Base-by-base conservation (phyloP, 2,329 filamentous ascomycete genomes). In the Drechslerella coelobrocha region DNA sequence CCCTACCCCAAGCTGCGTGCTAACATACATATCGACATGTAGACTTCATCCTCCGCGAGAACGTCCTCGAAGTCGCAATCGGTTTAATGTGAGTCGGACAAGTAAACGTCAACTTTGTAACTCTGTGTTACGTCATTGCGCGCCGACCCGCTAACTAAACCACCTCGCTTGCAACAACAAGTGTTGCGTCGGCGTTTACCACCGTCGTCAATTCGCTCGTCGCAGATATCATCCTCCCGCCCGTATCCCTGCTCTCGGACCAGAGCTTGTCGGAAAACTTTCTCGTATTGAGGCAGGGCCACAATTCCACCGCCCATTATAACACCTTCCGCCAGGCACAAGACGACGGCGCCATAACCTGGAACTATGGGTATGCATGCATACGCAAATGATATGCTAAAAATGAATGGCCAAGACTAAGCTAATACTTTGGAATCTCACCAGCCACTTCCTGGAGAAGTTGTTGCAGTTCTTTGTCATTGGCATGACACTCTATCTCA, bases 231-330 rank as follows among this genome's bases (percentile, higher is more conserved):
- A 79, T 91, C 48, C 84, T 91, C 72, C 89, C 89, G 3, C 82
- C 89, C 0, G 80, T 91, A 26, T 89, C 88, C 1, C 79, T 91
- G 43, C 79, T 91, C 21, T 83, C 89, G 61, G 84, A 88, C 75
- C 84, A 85, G 73, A 91, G 91, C 76, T 83, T 91, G 75, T 86
- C 89, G 75, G 85, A 90, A 79, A 90, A 90, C 77, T 91, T 91
- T 77, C 85, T 88, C 0, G 84, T 90, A 5, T 78, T 91, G 26
- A 82, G 81, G 37, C 76, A 80, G 0, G 88, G 88, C 0, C 83
- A 84, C 1, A 81, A 84, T 24, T 75, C 80, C 0, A 79, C 81
- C 2, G 77, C 79, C 17, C 86, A 86, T 1, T 91, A 91, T 78
- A 90, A 89, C 75, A 91, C 89, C 1, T 80, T 89, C 5, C 80